Conservation (phyloP, 768 basidiomycete genomes). For the Fomitopsis serialis region DNA sequence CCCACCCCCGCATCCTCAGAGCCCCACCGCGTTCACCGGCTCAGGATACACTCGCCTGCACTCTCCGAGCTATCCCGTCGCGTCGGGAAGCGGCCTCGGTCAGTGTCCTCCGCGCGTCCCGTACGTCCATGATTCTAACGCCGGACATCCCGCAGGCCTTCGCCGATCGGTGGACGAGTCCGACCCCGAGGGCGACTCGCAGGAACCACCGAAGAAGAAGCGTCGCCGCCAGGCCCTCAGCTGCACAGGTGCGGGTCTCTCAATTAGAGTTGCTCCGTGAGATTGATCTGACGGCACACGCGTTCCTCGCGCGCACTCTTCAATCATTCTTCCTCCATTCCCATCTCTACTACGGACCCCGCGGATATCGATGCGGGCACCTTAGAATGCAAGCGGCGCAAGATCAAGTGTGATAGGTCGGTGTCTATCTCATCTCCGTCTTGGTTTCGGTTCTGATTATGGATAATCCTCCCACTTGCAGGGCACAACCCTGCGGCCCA, state of each 20-base stretch:
- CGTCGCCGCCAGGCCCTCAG: constrained; percentile 76
- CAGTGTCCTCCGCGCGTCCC: not conserved
- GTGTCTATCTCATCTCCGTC: constrained; percentile 17
- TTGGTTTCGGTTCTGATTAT: constrained; percentile 6
- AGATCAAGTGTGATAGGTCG: constrained; percentile 86
- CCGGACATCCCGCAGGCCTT: constrained; percentile 15
- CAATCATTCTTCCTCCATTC: constrained; percentile 3
- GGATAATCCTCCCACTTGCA: constrained; percentile 29
- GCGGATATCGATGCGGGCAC: constrained; percentile 1
- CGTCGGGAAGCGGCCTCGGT: constrained; percentile 16
- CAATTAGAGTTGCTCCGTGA: not conserved
- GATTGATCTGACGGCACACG: not conserved
- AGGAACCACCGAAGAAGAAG: constrained; percentile 75
- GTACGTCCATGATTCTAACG: not conserved
- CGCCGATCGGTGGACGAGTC: constrained; percentile 43
- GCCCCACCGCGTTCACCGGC: constrained; percentile 4
- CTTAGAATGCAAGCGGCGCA: constrained; percentile 78
- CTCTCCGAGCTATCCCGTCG: constrained; percentile 15
- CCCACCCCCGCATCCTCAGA: constrained; percentile 28
- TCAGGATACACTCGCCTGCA: constrained; percentile 13
- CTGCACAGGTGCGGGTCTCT: constrained; percentile 58
- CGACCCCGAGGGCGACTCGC: constrained; percentile 49
- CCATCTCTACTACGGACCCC: constrained; percentile 1
- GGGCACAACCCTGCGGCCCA: constrained; percentile 77
- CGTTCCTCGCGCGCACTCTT: constrained; percentile 6